These are phyloP conservation scores for Gentiana straminea DNA, from an alignment of 257 asterid species.

Conservation along the genomic window DNA sequence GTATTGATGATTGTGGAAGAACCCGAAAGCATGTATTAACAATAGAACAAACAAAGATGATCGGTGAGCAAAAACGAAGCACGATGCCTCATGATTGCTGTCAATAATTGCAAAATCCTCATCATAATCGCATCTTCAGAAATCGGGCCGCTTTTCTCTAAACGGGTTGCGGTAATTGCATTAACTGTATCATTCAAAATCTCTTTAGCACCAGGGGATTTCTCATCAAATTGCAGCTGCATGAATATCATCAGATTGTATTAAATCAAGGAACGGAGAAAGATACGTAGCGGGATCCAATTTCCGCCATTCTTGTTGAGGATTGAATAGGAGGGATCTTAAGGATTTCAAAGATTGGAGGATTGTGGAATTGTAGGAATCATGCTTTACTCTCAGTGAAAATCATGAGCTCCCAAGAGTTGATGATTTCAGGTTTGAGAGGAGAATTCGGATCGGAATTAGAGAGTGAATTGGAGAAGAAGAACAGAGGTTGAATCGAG, in stretches of 20 bases:
- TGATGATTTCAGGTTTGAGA: too few species aligned
- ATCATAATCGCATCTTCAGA: conserved; percentile 81
- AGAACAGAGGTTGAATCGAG: too few species aligned
- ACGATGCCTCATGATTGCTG: conserved; percentile 60
- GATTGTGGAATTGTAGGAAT: conserved; percentile 35
- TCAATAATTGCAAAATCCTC: conserved; percentile 57
- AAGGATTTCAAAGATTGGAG: conserved; percentile 61
- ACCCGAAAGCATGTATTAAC: conserved; percentile 90
- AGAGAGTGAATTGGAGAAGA: too few species aligned
- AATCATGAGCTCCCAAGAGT: too few species aligned
- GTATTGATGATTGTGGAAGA: conserved; percentile 61
- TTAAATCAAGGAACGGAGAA: conserved; percentile 70
- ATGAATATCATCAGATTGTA: conserved; percentile 76
- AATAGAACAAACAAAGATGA: conserved; percentile 59
- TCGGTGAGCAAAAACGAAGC: conserved; percentile 66
- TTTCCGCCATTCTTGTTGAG: conserved; percentile 66
- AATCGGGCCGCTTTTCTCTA: conserved; percentile 57
- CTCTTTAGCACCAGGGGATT: conserved; percentile 50
- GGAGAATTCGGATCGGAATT: too few species aligned
- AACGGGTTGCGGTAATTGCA: conserved; percentile 56
- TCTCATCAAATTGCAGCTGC: conserved; percentile 68
- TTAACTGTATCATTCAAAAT: conserved; percentile 40
- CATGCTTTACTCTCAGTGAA: conserved; percentile 18
- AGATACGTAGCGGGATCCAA: conserved; percentile 60
- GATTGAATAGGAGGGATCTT: conserved; percentile 62